Percentiles rank a stretch among this genome's conserved stretches.
Conservation (phyloP, 352 stramenopile genomes). For the Phytophthora hibernalis region DNA sequence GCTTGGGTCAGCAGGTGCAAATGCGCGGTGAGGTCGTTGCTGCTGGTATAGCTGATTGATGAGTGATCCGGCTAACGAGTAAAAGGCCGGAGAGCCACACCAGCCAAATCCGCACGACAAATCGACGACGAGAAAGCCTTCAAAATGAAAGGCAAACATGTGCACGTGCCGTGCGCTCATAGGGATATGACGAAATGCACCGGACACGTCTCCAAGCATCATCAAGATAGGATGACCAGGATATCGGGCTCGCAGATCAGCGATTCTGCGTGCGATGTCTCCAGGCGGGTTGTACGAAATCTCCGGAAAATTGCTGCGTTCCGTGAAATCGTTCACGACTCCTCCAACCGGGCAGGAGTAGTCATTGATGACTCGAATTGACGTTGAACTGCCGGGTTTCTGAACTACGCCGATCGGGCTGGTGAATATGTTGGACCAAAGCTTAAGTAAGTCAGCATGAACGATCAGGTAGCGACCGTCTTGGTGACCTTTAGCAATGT, state of each 20-base stretch:
- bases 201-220: constrained; percentile 16
- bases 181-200: constrained; percentile 16
- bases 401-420: too few species aligned
- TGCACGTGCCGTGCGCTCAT: constrained; percentile 10
- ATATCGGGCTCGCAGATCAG: not conserved
- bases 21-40: not conserved
- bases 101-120: not conserved
- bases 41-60: constrained; percentile 11
- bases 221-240: not conserved
- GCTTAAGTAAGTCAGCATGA: too few species aligned
- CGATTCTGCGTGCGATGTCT: not conserved
- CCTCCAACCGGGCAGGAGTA: too few species aligned
- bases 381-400: too few species aligned
- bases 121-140: constrained; percentile 8
- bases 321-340: constrained; percentile 16
- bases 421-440: too few species aligned
- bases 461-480: too few species aligned
- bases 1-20: not conserved
- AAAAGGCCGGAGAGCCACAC: constrained; percentile 8
- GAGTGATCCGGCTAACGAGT: constrained; percentile 1
- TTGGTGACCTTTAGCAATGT: too few species aligned
- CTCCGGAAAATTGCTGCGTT: not conserved
- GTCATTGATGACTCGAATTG: too few species aligned
- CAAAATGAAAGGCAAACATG: constrained; percentile 29
- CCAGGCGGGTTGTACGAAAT: constrained; percentile 16